These are phyloP conservation scores for Rhodotorula sp. DNA, from an alignment of 1,284 basidiomycete genomes.

Conservation along the genomic window DNA sequence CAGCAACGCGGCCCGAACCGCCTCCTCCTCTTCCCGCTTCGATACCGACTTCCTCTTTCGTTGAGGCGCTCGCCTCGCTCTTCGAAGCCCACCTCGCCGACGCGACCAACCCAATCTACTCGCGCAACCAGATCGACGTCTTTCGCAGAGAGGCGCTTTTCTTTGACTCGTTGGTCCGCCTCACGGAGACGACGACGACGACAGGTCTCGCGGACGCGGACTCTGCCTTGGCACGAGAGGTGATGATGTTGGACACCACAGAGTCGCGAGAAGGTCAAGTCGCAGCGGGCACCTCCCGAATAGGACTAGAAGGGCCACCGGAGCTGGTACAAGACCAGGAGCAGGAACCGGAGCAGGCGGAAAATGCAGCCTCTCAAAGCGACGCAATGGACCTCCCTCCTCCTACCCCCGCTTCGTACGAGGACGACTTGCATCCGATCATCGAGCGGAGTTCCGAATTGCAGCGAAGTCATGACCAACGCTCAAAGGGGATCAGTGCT, in stretches of 20 bases:
- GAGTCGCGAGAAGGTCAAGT: background rate
- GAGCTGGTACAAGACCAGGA: background rate
- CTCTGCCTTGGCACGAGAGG: background rate
- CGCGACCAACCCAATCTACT: conserved; percentile 30
- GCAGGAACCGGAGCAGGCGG: background rate
- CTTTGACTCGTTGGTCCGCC: conserved; percentile 8
- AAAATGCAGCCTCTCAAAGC: too few relatives aligned
- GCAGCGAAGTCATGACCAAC: background rate
- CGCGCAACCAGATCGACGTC: conserved; percentile 23
- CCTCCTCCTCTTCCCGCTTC: background rate
- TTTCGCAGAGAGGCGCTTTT: conserved; percentile 8
- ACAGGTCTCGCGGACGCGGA: background rate
- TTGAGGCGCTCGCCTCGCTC: conserved; percentile 5
- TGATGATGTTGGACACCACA: background rate
- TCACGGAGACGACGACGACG: too few relatives aligned
- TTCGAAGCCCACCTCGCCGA: conserved; percentile 21
- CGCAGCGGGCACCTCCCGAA: background rate
- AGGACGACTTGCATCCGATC: background rate
- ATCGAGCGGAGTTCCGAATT: background rate
- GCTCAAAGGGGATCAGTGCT: background rate
- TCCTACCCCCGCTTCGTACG: background rate
- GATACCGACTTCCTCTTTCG: background rate
- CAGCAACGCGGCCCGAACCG: background rate
- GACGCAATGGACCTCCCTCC: too few relatives aligned
- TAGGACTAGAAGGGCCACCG: too few relatives aligned